phyloP scores from a whole-genome alignment of 306 rosid species.

The Lithocarpus polystachyus region DNA sequence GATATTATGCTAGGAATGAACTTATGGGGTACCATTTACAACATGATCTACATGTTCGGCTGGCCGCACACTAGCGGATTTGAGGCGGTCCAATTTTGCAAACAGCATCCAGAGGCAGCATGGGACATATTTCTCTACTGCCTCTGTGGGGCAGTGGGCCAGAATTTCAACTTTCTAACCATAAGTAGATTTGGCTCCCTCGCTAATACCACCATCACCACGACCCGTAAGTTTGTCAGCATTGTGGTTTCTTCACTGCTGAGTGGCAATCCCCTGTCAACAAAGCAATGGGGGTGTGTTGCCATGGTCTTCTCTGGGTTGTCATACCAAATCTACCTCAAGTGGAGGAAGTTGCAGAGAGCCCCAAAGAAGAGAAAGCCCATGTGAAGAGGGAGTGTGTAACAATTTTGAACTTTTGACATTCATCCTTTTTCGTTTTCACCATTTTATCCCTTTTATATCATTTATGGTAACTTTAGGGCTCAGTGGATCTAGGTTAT shows the following conservation, averaged over 20 bases:
- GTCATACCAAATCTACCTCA: conserved; percentile 90
- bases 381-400: conserved; percentile 38
- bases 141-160: conserved; percentile 98
- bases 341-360: conserved; percentile 85
- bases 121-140: conserved; percentile 88
- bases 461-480: conserved; percentile 17
- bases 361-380: conserved; percentile 79
- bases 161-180: conserved; percentile 91
- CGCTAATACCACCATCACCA: conserved; percentile 93
- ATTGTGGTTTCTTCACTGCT: conserved; percentile 87
- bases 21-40: conserved; percentile 95
- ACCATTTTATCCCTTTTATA: not conserved
- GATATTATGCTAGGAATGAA: conserved; percentile 97
- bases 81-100: conserved; percentile 81
- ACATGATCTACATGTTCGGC: conserved; percentile 85
- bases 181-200: conserved; percentile 92
- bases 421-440: conserved; percentile 5
- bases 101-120: conserved; percentile 83
- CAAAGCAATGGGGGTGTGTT: conserved; percentile 94
- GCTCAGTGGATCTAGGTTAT: conserved; percentile 33
- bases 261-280: conserved; percentile 90
- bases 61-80: conserved; percentile 76
- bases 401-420: conserved; percentile 42
- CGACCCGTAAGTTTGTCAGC: conserved; percentile 96
- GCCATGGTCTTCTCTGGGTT: conserved; percentile 87